Evolutionary conservation across 2,329 filamentous ascomycete genomes (phyloP).

Genomic region (Fusarium xyrophilum): DNA sequence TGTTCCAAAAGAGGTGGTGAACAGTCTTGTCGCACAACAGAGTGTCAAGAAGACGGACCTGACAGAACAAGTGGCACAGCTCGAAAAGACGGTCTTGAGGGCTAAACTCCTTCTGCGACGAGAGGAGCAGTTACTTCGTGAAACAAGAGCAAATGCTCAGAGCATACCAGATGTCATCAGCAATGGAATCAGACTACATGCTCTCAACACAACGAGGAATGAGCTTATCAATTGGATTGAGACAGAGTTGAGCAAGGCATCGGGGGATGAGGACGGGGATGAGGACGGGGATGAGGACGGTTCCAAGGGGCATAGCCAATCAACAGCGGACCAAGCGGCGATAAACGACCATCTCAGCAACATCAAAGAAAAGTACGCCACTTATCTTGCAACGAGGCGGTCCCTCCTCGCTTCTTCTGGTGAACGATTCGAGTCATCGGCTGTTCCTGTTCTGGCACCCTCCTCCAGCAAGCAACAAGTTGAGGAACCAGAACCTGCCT

Average conservation of each 20-base stretch:
- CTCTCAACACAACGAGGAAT: slow-evolving; percentile 62
- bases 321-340: slow-evolving; percentile 34
- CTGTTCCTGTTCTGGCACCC: slow-evolving; percentile 34
- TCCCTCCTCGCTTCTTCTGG: slow-evolving; percentile 53
- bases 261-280: slow-evolving; percentile 47
- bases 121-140: slow-evolving; percentile 63
- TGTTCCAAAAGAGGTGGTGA: slow-evolving; percentile 60
- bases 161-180: slow-evolving; percentile 48
- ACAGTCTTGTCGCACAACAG: slow-evolving; percentile 55
- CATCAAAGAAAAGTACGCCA: slow-evolving; percentile 62
- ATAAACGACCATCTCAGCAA: slow-evolving; percentile 52
- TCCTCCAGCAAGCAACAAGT: slow-evolving; percentile 6
- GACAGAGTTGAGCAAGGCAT: slow-evolving; percentile 63
- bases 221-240: slow-evolving; percentile 72
- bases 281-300: slow-evolving; percentile 42
- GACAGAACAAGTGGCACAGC: slow-evolving; percentile 54
- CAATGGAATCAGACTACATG: slow-evolving; percentile 55
- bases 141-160: slow-evolving; percentile 51
- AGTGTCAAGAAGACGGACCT: slow-evolving; percentile 52
- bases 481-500: slow-evolving; percentile 25
- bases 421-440: slow-evolving; percentile 42
- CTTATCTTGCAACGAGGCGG: slow-evolving; percentile 59
- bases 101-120: slow-evolving; percentile 63
- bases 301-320: slow-evolving; percentile 32
- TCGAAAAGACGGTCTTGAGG: slow-evolving; percentile 66